Evolutionary conservation across 768 basidiomycete genomes (phyloP).

Genomic region (Dioszegia aurantiaca): DNA sequence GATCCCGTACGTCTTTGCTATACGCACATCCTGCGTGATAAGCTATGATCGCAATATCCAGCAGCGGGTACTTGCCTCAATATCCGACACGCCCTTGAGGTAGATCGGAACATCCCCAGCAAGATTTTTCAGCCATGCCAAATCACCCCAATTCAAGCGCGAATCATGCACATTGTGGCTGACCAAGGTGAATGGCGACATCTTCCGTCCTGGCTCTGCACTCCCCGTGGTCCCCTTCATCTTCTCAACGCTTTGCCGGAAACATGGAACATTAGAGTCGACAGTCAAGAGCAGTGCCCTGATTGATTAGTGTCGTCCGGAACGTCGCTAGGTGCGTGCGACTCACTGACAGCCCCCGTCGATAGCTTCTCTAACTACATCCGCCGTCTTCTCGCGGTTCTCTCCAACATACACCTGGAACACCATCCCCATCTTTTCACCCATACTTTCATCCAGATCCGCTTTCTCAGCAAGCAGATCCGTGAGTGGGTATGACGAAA

Average conservation of each 20-base stretch:
- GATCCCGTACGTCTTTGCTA: slow-evolving; percentile 81
- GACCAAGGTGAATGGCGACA: slow-evolving; percentile 38
- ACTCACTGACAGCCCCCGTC: slow-evolving; percentile 62
- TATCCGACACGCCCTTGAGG: slow-evolving; percentile 56
- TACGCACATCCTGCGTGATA: slow-evolving; percentile 65
- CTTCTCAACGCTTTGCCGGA: slow-evolving; percentile 38
- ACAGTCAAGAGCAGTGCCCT: slow-evolving; percentile 87
- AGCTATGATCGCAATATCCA: background rate
- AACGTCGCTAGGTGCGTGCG: too few species aligned
- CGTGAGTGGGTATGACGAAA: slow-evolving; percentile 47
- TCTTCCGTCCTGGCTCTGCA: slow-evolving; percentile 37
- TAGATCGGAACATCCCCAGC: slow-evolving; percentile 55
- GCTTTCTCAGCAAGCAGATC: slow-evolving; percentile 50
- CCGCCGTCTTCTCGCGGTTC: slow-evolving; percentile 64
- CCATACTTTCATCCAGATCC: slow-evolving; percentile 42
- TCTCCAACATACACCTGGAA: slow-evolving; percentile 70
- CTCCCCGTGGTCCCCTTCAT: slow-evolving; percentile 39
- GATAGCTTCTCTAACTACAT: slow-evolving; percentile 68
- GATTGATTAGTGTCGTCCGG: slow-evolving; percentile 15
- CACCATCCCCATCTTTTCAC: slow-evolving; percentile 46
- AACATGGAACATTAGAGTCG: slow-evolving; percentile 65
- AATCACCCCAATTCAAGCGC: slow-evolving; percentile 49
- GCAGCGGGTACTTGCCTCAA: slow-evolving; percentile 56
- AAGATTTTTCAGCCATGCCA: slow-evolving; percentile 45
- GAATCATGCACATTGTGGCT: slow-evolving; percentile 42